A percentile compares a stretch with the other conserved stretches of the same genome.
Evolutionary conservation across 2,329 filamentous ascomycete genomes (phyloP).

Genomic region (Apiospora phragmitis): DNA sequence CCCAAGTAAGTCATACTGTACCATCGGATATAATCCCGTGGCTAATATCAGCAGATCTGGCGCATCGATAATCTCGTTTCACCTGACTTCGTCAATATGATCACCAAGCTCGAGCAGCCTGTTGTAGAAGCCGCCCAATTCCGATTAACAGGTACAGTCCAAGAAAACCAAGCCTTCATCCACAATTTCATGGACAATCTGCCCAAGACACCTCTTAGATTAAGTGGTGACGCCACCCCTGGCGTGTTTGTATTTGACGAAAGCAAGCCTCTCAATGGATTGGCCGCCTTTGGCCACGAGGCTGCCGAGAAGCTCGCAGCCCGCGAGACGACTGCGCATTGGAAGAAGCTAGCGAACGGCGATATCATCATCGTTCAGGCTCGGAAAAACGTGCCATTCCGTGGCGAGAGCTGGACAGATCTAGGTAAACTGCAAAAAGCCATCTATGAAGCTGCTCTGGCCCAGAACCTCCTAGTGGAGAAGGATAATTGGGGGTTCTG

Average conservation of each 20-base stretch:
- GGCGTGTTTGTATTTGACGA: constrained; percentile 77
- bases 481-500: constrained; percentile 63
- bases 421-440: constrained; percentile 73
- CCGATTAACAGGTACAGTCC: constrained; percentile 38
- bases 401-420: constrained; percentile 67
- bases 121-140: constrained; percentile 76
- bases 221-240: constrained; percentile 74
- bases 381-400: constrained; percentile 62
- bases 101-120: constrained; percentile 68
- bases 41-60: constrained; percentile 52
- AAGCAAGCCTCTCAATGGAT: constrained; percentile 71
- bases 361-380: constrained; percentile 84
- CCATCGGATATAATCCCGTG: not conserved
- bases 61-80: constrained; percentile 65
- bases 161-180: constrained; percentile 40
- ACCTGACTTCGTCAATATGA: constrained; percentile 69
- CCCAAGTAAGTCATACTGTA: constrained; percentile 49
- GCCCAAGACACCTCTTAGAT: constrained; percentile 58
- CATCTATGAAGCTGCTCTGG: constrained; percentile 68
- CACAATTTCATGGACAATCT: constrained; percentile 68
- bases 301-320: constrained; percentile 26
- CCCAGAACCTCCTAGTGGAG: constrained; percentile 54
- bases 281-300: constrained; percentile 51
- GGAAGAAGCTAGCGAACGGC: constrained; percentile 58
- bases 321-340: constrained; percentile 20